phyloP scores from a whole-genome alignment of 73 alveolate species.

The Symbiodinium natans region DNA sequence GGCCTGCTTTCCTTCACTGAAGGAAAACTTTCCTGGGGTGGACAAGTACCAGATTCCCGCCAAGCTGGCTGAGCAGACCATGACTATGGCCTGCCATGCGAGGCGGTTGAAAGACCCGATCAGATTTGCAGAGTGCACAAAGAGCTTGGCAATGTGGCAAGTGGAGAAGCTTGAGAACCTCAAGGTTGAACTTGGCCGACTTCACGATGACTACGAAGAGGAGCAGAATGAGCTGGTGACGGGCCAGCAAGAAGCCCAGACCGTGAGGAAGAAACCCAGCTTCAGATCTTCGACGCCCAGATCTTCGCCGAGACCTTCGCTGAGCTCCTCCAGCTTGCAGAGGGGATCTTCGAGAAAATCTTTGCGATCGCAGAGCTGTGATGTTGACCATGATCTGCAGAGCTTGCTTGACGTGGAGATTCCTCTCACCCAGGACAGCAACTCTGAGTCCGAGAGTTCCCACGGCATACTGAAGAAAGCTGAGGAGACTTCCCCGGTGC shows the following conservation, averaged over 20 bases:
- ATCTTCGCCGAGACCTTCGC: neutral
- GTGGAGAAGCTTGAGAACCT: neutral
- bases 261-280: neutral
- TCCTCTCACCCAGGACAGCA: neutral
- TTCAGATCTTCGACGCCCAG: neutral
- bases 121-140: neutral
- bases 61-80: constrained; percentile 2
- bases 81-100: neutral
- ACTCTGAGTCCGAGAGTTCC: neutral
- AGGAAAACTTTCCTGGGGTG: neutral
- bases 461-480: neutral
- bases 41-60: neutral
- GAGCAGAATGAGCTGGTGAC: neutral
- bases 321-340: too few species aligned
- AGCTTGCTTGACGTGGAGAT: neutral
- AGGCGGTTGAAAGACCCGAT: neutral
- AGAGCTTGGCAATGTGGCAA: neutral
- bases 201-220: neutral
- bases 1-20: neutral
- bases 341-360: too few species aligned
- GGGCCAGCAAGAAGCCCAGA: neutral
- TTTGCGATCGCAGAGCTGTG: too few species aligned
- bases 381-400: too few species aligned
- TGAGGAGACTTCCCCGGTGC: neutral
- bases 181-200: neutral